phyloP scores from a whole-genome alignment of 768 basidiomycete genomes.

The Russula dissimulans region DNA sequence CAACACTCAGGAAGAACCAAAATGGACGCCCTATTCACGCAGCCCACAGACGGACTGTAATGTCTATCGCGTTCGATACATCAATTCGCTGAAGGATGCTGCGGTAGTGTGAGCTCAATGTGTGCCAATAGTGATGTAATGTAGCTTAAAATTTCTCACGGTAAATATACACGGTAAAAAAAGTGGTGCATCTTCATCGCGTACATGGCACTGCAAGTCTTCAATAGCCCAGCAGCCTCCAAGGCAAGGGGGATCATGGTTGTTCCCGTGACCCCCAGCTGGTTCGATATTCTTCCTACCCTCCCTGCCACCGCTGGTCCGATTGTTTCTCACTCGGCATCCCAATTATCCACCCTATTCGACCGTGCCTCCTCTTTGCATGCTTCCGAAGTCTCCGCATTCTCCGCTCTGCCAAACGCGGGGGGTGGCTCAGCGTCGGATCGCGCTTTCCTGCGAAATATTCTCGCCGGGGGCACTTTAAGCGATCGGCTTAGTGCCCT shows the following conservation, averaged over 20 bases:
- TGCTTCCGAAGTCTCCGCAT: conserved; percentile 37
- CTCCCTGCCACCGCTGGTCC: conserved; percentile 29
- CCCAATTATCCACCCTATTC: conserved; percentile 37
- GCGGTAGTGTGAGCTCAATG: neutral
- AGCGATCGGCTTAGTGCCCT: conserved; percentile 31
- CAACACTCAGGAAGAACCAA: conserved; percentile 68
- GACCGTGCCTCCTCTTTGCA: conserved; percentile 43
- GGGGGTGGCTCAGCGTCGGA: neutral
- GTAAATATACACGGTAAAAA: too few species aligned
- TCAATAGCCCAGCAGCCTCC: neutral
- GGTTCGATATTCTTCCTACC: conserved; percentile 43
- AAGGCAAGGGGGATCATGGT: conserved; percentile 19
- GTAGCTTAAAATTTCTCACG: too few species aligned
- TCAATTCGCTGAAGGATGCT: conserved; percentile 28
- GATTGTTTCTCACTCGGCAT: conserved; percentile 30
- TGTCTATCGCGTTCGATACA: conserved; percentile 50
- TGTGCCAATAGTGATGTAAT: too few species aligned
- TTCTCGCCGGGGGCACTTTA: conserved; percentile 8
- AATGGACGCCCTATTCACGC: conserved; percentile 77
- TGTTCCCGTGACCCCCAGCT: conserved; percentile 36
- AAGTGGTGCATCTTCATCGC: too few species aligned
- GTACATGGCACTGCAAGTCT: neutral
- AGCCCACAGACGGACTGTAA: conserved; percentile 53
- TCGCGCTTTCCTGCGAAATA: conserved; percentile 4
- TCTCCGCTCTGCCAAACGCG: conserved; percentile 43